phyloP scores from a whole-genome alignment of 192 early-diverging fungal species.

The Borealophlyctis nickersoniae region DNA sequence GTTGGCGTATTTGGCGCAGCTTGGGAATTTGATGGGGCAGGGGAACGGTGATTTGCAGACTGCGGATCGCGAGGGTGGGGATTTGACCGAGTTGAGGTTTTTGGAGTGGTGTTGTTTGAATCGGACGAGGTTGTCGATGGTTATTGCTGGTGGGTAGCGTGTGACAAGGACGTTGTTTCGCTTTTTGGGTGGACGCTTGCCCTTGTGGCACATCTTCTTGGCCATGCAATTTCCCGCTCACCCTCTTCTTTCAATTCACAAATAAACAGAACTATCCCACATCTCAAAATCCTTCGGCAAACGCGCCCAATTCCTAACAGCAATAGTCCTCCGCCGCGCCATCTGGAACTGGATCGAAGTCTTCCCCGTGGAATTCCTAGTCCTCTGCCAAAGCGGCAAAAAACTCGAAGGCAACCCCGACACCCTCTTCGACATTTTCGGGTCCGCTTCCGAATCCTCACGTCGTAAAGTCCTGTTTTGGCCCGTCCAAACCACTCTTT shows the following conservation, averaged over 20 bases:
- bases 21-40: constrained; percentile 34
- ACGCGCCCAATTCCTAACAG: constrained; percentile 68
- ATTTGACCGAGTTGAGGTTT: constrained; percentile 75
- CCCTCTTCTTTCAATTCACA: no score
- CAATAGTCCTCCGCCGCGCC: constrained; percentile 70
- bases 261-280: constrained; percentile 28
- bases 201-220: neutral
- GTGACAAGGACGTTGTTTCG: neutral
- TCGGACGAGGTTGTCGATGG: constrained; percentile 56
- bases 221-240: constrained; percentile 7
- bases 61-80: constrained; percentile 22
- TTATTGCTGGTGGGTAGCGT: constrained; percentile 30
- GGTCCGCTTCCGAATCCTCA: constrained; percentile 56
- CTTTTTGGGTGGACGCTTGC: constrained; percentile 1
- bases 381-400: constrained; percentile 58
- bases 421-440: constrained; percentile 70
- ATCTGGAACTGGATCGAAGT: constrained; percentile 94
- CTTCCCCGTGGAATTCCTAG: constrained; percentile 79
- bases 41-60: neutral
- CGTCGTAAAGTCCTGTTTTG: constrained; percentile 72
- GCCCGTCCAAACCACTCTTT: constrained; percentile 83
- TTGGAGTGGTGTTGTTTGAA: constrained; percentile 85
- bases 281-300: constrained; percentile 32
- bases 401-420: constrained; percentile 63
- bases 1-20: constrained; percentile 18